These are phyloP conservation scores for Arabidopsis thaliana DNA, from an alignment of 345 rosid species.

Conservation along the genomic window DNA sequence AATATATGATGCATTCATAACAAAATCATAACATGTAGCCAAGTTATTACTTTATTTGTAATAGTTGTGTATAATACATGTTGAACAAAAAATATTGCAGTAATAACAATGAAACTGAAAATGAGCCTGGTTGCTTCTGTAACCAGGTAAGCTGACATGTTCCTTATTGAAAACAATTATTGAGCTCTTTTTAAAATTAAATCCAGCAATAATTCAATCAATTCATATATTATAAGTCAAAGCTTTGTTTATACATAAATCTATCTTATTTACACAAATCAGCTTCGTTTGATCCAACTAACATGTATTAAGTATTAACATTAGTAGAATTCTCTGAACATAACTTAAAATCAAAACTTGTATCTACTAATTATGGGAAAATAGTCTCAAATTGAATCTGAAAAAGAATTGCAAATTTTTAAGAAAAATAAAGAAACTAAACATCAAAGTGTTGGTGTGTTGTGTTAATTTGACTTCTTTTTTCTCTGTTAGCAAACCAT, in stretches of 20 bases:
- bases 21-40: too few relatives aligned
- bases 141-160: constrained; percentile 47
- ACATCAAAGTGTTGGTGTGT: constrained; percentile 47
- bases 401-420: neutral
- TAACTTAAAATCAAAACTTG: neutral
- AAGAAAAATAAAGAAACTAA: constrained; percentile 28
- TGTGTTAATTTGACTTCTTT: constrained; percentile 46
- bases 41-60: too few relatives aligned
- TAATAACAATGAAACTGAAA: constrained; percentile 10
- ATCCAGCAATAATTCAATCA: constrained; percentile 14
- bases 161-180: constrained; percentile 34
- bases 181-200: neutral
- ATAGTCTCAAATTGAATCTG: neutral
- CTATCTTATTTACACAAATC: constrained; percentile 15
- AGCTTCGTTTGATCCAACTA: constrained; percentile 21
- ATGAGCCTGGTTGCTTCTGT: constrained; percentile 37
- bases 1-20: neutral
- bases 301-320: neutral
- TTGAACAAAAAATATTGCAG: neutral
- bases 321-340: neutral
- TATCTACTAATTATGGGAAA: neutral
- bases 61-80: too few relatives aligned
- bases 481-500: constrained; percentile 78
- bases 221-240: neutral
- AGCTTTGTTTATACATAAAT: constrained; percentile 4